These are phyloP conservation scores for Aspergillus awamori DNA, from an alignment of 2,329 filamentous ascomycete species.

Conservation along the genomic window DNA sequence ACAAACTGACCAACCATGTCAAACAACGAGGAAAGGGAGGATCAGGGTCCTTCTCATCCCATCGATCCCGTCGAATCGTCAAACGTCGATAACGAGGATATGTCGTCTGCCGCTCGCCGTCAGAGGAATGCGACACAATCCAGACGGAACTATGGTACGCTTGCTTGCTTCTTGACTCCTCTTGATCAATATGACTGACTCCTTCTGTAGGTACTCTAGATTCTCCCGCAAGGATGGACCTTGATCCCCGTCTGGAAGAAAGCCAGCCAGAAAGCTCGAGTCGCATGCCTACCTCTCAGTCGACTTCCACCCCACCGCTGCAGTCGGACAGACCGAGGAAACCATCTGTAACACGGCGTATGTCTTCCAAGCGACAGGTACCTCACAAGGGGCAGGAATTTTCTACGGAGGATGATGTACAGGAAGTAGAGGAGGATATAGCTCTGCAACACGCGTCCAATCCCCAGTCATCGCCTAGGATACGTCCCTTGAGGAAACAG, in stretches of 20 bases:
- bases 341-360: slow-evolving; percentile 70
- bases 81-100: slow-evolving; percentile 19
- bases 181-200: background rate
- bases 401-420: slow-evolving; percentile 84
- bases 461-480: slow-evolving; percentile 39
- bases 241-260: slow-evolving; percentile 33
- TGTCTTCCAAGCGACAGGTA: slow-evolving; percentile 70
- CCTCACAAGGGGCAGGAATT: slow-evolving; percentile 84
- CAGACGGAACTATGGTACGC: slow-evolving; percentile 37
- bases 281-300: slow-evolving; percentile 44
- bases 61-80: slow-evolving; percentile 14
- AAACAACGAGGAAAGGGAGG: slow-evolving; percentile 17
- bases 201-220: slow-evolving; percentile 36
- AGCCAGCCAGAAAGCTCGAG: slow-evolving; percentile 32
- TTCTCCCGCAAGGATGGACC: slow-evolving; percentile 23
- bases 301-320: slow-evolving; percentile 46
- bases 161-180: background rate
- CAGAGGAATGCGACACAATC: slow-evolving; percentile 18
- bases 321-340: slow-evolving; percentile 61
- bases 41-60: slow-evolving; percentile 13
- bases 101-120: slow-evolving; percentile 21
- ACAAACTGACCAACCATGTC: slow-evolving; percentile 20
- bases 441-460: slow-evolving; percentile 42
- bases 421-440: slow-evolving; percentile 75
- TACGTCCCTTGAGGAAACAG: slow-evolving; percentile 37